Evolutionary conservation across 108 stramenopile genomes (phyloP), one percentile per base, ranked within the genome.

Genomic region (Asterionellopsis glacialis): DNA sequence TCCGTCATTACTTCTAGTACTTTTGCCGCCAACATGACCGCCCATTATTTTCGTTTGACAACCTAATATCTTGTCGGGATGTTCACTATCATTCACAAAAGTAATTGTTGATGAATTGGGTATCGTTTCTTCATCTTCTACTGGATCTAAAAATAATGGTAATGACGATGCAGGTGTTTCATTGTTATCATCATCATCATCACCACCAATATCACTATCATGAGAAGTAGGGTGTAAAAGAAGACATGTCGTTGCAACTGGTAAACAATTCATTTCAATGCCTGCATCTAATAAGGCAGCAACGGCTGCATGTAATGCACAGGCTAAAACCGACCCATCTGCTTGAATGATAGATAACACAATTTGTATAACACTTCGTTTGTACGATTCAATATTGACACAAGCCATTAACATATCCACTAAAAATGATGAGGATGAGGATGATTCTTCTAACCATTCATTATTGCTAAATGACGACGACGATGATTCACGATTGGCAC

Each of bases 241-340:
- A 41, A 82, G 65, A 68, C 85, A 92, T 10, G 88, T 90, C 22
- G 82, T 70, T 6, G 88, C 88, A 16, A 91, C 74, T 12, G 93
- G 90, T n/a, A 94, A 27, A 41, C 73, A 73, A 11, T 74, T 73
- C 78, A 94, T 79, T 11, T 81, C 83, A 28, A 94, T 69, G 3
- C 85, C 85, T 11, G 93, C 93, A 70, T 94, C 89, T 82, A 94
- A 79, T 57, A 94, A 58, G 10, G 93, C 93, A 54, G 88, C 62
- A 5, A 87, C 81, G 7, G 90, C 77, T 23, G 85, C 90, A 70
- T 94, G 88, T 21, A 89, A 55, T 16, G 83, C 67, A 16, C 65
- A 73, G 0, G 76, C 76, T 15, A 89, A 47, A 0, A 87, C 54
- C 9, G 86, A 83, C 3, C 93, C 93, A 61, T 94, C 87, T 14